Evolutionary conservation across 768 basidiomycete genomes (phyloP).

Genomic region (Leccinum fibrillosum): DNA sequence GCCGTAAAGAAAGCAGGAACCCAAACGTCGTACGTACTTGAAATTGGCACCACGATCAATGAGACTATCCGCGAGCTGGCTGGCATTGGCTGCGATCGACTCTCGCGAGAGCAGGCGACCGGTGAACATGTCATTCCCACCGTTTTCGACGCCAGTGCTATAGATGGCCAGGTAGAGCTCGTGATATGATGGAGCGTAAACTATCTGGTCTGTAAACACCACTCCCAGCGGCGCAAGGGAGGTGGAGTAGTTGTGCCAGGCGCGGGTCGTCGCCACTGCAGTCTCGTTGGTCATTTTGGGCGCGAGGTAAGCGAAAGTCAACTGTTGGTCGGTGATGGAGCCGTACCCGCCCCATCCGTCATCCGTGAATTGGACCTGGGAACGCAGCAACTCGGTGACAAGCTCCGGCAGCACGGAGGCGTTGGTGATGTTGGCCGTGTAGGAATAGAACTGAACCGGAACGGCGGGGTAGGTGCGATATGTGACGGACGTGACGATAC

Average conservation of each 20-base stretch:
- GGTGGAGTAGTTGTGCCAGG: conserved; percentile 30
- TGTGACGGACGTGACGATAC: conserved; percentile 36
- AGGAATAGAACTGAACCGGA: conserved; percentile 30
- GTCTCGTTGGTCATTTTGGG: conserved; percentile 36
- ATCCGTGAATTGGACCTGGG: conserved; percentile 37
- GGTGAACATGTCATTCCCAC: conserved; percentile 23
- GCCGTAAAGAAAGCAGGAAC: too few species aligned
- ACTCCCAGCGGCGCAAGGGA: conserved; percentile 8
- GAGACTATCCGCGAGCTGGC: conserved; percentile 21
- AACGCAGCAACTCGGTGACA: conserved; percentile 33
- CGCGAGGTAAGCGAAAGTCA: conserved; percentile 23
- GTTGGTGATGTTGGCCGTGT: conserved; percentile 33
- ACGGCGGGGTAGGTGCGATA: conserved; percentile 41
- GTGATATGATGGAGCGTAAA: not conserved
- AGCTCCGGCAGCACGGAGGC: conserved; percentile 28
- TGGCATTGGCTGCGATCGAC: conserved; percentile 19
- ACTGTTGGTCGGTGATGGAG: not conserved
- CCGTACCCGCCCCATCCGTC: conserved; percentile 44
- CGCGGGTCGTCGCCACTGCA: conserved; percentile 33
- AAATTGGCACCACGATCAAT: not conserved
- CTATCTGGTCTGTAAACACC: not conserved
- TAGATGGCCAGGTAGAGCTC: not conserved
- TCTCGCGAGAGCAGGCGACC: conserved; percentile 32
- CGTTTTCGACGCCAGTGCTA: not conserved
- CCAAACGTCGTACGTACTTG: not conserved